phyloP scores from a whole-genome alignment of 352 stramenopile genomes.

The Phytophthora kernoviae region DNA sequence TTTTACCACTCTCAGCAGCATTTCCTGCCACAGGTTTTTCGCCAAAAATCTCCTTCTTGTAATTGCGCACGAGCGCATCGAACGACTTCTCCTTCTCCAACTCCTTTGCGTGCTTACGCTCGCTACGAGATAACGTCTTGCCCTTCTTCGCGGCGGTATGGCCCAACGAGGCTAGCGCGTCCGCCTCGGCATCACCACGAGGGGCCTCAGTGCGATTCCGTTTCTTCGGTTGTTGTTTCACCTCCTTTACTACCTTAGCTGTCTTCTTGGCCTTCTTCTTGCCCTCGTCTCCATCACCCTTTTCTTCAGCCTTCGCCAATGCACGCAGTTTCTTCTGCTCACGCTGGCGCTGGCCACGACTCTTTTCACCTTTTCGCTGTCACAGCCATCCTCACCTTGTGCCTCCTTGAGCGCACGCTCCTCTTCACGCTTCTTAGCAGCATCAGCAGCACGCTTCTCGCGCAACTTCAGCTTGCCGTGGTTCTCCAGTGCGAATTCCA shows the following conservation, averaged over 20 bases:
- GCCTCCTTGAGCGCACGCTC: conserved; percentile 67
- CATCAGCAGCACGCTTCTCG: conserved; percentile 73
- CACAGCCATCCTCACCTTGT: conserved; percentile 49
- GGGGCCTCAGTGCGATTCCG: conserved; percentile 36
- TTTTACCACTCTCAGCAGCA: conserved; percentile 18
- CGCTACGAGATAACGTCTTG: conserved; percentile 65
- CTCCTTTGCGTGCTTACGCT: conserved; percentile 68
- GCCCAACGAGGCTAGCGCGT: conserved; percentile 25
- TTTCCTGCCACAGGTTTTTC: conserved; percentile 29
- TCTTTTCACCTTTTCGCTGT: conserved; percentile 56
- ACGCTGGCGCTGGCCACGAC: conserved; percentile 74
- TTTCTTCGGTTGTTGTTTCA: conserved; percentile 49
- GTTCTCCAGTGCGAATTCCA: conserved; percentile 91
- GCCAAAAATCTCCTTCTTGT: conserved; percentile 88
- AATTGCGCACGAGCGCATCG: conserved; percentile 75
- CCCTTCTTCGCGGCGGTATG: conserved; percentile 27
- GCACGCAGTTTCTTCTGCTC: conserved; percentile 70
- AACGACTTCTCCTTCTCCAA: conserved; percentile 71
- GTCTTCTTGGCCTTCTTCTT: conserved; percentile 44
- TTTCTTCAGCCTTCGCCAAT: conserved; percentile 32
- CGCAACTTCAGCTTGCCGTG: conserved; percentile 88
- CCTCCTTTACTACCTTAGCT: conserved; percentile 34
- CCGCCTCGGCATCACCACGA: conserved; percentile 25
- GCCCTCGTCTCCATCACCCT: conserved; percentile 14
- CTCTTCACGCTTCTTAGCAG: conserved; percentile 73